Evolutionary conservation across 805 yeast species (phyloP).

Genomic region (Metschnikowia colocasiae): DNA sequence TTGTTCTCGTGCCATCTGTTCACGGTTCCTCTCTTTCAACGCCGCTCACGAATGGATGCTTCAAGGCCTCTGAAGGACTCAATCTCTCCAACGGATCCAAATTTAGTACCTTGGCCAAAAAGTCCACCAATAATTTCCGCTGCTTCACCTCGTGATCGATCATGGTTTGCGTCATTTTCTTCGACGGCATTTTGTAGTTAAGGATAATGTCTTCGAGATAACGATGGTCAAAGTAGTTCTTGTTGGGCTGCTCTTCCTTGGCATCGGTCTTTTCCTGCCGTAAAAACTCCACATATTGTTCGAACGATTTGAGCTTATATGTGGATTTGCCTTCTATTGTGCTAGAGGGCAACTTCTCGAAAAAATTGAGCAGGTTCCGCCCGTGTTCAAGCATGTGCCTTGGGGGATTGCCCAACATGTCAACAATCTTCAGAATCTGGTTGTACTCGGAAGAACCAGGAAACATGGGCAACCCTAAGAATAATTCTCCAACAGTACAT

Average conservation of each 20-base stretch:
- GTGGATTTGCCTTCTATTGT: slow-evolving; percentile 27
- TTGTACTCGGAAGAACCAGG: slow-evolving; percentile 95
- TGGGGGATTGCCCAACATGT: slow-evolving; percentile 84
- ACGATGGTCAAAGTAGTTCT: slow-evolving; percentile 69
- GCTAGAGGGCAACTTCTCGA: slow-evolving; percentile 41
- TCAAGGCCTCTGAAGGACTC: slow-evolving; percentile 93
- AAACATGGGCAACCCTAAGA: slow-evolving; percentile 85
- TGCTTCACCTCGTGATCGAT: slow-evolving; percentile 71
- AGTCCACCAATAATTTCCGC: slow-evolving; percentile 69
- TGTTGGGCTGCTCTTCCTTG: slow-evolving; percentile 69
- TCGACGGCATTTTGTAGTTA: slow-evolving; percentile 66
- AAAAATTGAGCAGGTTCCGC: slow-evolving; percentile 68
- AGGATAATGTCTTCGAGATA: slow-evolving; percentile 68
- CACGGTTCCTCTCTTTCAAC: slow-evolving; percentile 4
- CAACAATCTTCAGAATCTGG: slow-evolving; percentile 77
- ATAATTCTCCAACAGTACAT: slow-evolving; percentile 86
- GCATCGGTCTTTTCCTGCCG: slow-evolving; percentile 26
- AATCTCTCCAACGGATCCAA: slow-evolving; percentile 91
- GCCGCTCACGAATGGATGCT: slow-evolving; percentile 79
- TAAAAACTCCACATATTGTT: slow-evolving; percentile 33
- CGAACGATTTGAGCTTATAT: slow-evolving; percentile 32
- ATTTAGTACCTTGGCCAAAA: slow-evolving; percentile 71
- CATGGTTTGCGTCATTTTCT: slow-evolving; percentile 49
- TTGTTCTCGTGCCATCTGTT: neutral
- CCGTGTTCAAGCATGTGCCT: slow-evolving; percentile 98